These are phyloP conservation scores for Plantago major DNA, from an alignment of 257 asterid species.

Conservation along the genomic window DNA sequence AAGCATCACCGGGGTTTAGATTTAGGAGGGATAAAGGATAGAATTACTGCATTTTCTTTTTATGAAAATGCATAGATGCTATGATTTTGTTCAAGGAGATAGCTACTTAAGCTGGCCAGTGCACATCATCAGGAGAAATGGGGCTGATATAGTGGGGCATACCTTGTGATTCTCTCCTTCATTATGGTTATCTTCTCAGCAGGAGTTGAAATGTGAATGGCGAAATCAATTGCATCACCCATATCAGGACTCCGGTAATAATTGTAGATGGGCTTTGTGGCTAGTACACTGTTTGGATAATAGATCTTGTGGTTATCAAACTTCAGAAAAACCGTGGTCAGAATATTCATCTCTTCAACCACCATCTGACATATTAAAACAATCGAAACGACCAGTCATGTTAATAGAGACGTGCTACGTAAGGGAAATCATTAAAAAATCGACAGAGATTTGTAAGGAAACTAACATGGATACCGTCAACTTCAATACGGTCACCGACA, in stretches of 20 bases:
- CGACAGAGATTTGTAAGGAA: neutral
- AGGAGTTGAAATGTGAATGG: constrained; percentile 35
- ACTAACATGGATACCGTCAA: constrained; percentile 52
- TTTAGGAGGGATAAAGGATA: neutral
- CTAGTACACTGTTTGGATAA: constrained; percentile 42
- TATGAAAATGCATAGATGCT: too few species aligned
- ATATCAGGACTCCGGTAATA: constrained; percentile 61
- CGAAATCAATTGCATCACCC: constrained; percentile 37
- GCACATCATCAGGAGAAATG: neutral
- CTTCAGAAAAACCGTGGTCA: constrained; percentile 48
- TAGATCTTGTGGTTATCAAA: constrained; percentile 44
- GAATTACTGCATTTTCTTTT: too few species aligned
- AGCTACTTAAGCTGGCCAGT: neutral
- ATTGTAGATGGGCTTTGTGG: constrained; percentile 43
- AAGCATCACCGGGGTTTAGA: neutral
- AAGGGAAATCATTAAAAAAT: too few species aligned
- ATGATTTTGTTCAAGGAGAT: too few species aligned
- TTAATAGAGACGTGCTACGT: too few species aligned
- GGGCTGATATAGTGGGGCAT: neutral
- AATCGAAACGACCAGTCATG: neutral
- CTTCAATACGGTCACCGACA: constrained; percentile 56
- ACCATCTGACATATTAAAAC: constrained; percentile 37
- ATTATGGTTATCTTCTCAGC: constrained; percentile 32
- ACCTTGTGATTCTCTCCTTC: constrained; percentile 36
- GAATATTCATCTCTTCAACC: constrained; percentile 69